Conservation (phyloP, 2,329 filamentous ascomycete species). For the Ceratocystiopsis minuta region DNA sequence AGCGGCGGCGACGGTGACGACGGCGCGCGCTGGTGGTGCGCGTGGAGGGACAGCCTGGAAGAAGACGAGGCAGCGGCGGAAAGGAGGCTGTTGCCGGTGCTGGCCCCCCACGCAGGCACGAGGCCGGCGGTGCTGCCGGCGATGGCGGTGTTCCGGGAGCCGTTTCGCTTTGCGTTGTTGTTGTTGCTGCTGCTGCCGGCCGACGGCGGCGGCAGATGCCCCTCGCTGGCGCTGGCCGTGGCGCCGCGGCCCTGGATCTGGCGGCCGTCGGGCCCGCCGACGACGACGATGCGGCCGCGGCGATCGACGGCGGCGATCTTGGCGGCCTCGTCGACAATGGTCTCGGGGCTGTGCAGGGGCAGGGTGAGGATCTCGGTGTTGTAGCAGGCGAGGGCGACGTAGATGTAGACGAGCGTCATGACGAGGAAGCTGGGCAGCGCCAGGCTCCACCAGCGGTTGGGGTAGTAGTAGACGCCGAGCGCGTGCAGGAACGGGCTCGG, state of each 20-base stretch:
- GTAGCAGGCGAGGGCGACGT: conserved; percentile 77
- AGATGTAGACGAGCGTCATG: conserved; percentile 78
- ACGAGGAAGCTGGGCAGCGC: conserved; percentile 83
- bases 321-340: conserved; percentile 77
- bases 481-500: conserved; percentile 83
- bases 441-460: conserved; percentile 93
- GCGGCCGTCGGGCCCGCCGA: conserved; percentile 5
- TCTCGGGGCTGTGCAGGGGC: conserved; percentile 61
- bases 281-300: conserved; percentile 5
- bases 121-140: neutral
- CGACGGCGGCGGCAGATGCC: conserved; percentile 13
- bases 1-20: conserved; percentile 9
- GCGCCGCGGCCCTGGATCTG: conserved; percentile 5
- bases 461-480: conserved; percentile 90
- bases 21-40: conserved; percentile 6
- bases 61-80: neutral
- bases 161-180: conserved; percentile 1
- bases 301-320: conserved; percentile 59
- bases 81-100: neutral
- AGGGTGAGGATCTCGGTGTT: conserved; percentile 81
- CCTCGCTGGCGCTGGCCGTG: conserved; percentile 1
- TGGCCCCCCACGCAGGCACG: neutral
- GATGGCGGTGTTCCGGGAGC: neutral
- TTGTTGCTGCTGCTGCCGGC: conserved; percentile 1
- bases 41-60: neutral